Evolutionary conservation across 371 early-diverging fungal species (phyloP), one percentile per base, ranked within the genome.

Genomic region (Apophysomyces elegans): DNA sequence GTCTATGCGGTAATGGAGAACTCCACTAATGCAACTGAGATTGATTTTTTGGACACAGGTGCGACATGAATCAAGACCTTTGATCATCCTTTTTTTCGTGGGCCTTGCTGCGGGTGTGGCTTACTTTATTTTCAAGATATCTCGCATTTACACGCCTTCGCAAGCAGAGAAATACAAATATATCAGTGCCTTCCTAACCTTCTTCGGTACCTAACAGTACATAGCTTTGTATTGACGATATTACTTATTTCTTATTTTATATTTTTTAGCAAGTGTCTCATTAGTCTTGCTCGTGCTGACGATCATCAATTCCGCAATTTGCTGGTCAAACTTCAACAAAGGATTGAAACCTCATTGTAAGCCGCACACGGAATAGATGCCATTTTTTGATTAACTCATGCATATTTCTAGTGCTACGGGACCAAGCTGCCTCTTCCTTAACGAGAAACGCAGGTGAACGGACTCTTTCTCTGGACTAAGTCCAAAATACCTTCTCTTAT

Each of bases 61-160:
- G 14, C 73, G 68, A 35, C 76, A 76, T 61, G 84, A 83, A 67
- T 79, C 79, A 4, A 70, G 74, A 47, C 69, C 68, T 47, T 43
- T 91, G 56, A 90, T 94, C 79, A 64, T 74, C 18, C 57, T 83
- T 6, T 95, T 95, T 67, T 81, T 95, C 56, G 44, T 86, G 13
- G 86, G 93, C 4, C 76, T 93, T 45, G 71, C 89, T 6, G 83
- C 86, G 16, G 92, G 88, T 8, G 79, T 89, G 5, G 91, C 87
- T 13, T 97, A 97, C 71, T 95, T 95, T 77, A 75, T 88, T 37
- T 95, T 91, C 85, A 96, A 96, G 70, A 77, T 95, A 13, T 83
- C 86, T 56, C 83, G 96, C 12, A 94, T 96, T 66, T 93, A 88
- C 47, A 77, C 84, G n/a, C 83, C 86, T 3, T 64, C 76, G 54